A percentile compares a stretch with the other conserved stretches of the same genome.
Evolutionary conservation across 2,329 filamentous ascomycete genomes (phyloP).

Genomic region (Venturia aucupariae): DNA sequence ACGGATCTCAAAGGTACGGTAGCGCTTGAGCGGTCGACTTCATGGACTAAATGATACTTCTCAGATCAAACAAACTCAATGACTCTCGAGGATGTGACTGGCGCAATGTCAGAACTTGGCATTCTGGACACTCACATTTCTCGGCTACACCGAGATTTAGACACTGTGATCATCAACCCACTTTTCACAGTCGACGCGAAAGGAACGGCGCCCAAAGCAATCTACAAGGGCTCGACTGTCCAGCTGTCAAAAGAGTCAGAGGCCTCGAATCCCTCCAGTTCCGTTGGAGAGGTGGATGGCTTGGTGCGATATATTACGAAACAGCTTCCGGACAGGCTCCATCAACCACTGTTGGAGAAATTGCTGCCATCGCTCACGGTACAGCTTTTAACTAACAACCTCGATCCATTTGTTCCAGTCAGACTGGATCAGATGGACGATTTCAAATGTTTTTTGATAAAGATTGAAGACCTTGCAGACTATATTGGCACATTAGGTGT

Average conservation of each 20-base stretch:
- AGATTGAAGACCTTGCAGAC: conserved; percentile 55
- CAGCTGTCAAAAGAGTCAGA: conserved; percentile 24
- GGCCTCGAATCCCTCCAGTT: conserved; percentile 23
- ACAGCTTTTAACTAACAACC: conserved; percentile 62
- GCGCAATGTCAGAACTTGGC: conserved; percentile 28
- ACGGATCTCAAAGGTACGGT: conserved; percentile 39
- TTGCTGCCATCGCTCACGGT: conserved; percentile 62
- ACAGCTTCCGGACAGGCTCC: conserved; percentile 40
- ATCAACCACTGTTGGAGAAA: conserved; percentile 50
- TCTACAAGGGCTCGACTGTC: conserved; percentile 28
- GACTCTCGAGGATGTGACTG: conserved; percentile 26
- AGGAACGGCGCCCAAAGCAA: conserved; percentile 25
- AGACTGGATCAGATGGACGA: conserved; percentile 59
- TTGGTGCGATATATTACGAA: conserved; percentile 43
- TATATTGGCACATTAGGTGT: conserved; percentile 45
- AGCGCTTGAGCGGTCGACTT: conserved; percentile 34
- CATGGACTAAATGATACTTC: background rate
- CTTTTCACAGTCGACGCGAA: conserved; percentile 39
- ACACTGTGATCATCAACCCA: conserved; percentile 51
- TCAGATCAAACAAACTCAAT: conserved; percentile 20
- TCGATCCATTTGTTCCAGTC: conserved; percentile 66
- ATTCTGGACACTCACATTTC: conserved; percentile 41
- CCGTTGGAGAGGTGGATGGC: conserved; percentile 23
- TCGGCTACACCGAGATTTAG: conserved; percentile 54
- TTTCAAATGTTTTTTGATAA: conserved; percentile 63